Percentiles rank a stretch among this genome's conserved stretches.
Evolutionary conservation across 140 eudicot species (phyloP).

Genomic region (Flaveria floridana): DNA sequence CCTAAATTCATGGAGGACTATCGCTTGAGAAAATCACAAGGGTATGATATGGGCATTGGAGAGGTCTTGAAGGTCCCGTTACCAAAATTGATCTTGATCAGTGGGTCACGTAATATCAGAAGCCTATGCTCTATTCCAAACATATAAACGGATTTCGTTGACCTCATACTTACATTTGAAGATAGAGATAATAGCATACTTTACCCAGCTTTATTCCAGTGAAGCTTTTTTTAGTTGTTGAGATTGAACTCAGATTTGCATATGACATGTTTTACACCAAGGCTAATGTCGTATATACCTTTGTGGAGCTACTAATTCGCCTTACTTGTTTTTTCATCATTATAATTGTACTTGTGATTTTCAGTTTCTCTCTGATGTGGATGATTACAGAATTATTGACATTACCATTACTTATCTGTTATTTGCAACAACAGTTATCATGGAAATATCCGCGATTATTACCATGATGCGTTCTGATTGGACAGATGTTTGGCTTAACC

Average conservation of each 20-base stretch:
- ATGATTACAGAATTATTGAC: slow-evolving; percentile 15
- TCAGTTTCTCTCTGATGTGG: slow-evolving; percentile 14
- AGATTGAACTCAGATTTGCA: slow-evolving; percentile 49
- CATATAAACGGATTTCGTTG: slow-evolving; percentile 49
- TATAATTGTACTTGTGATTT: slow-evolving; percentile 21
- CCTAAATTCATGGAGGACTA: slow-evolving; percentile 41
- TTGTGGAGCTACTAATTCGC: background rate
- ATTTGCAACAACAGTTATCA: background rate
- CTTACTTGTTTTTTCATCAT: background rate
- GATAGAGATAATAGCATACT: slow-evolving; percentile 46
- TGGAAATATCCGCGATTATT: slow-evolving; percentile 13
- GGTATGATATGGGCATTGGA: slow-evolving; percentile 1
- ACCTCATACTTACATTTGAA: slow-evolving; percentile 55
- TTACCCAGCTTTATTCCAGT: background rate
- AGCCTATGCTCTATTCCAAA: slow-evolving; percentile 35
- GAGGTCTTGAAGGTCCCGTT: slow-evolving; percentile 19
- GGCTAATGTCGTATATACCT: slow-evolving; percentile 21
- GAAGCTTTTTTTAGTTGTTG: slow-evolving; percentile 42
- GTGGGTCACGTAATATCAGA: slow-evolving; percentile 20
- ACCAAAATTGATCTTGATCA: too few relatives aligned
- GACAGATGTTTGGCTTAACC: slow-evolving; percentile 28
- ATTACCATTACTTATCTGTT: slow-evolving; percentile 23
- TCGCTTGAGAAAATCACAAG: slow-evolving; percentile 5
- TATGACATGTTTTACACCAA: slow-evolving; percentile 42
- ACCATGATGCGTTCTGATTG: slow-evolving; percentile 25